Conservation (phyloP, 768 basidiomycete genomes). For the Tulasnella sp. region DNA sequence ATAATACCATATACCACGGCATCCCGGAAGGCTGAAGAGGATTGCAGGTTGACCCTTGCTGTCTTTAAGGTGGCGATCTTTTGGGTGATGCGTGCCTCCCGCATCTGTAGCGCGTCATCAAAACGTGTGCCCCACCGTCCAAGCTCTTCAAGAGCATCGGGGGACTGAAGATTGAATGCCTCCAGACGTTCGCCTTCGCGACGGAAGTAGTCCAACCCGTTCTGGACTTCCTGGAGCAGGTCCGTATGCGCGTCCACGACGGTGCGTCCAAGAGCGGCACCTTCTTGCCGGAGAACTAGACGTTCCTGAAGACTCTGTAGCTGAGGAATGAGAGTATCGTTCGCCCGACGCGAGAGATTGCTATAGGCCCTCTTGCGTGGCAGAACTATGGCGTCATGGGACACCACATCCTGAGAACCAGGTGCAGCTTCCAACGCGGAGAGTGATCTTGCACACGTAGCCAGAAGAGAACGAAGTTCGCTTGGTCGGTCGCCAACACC, state of each 20-base stretch:
- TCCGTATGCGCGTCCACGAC: background rate
- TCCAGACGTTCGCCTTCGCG: background rate
- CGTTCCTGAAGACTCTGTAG: conserved; percentile 7
- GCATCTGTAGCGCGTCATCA: background rate
- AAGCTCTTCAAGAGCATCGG: background rate
- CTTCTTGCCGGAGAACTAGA: background rate
- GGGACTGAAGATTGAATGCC: background rate
- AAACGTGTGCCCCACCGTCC: background rate
- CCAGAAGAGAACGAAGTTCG: conserved; percentile 37
- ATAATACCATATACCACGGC: background rate
- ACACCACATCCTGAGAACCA: conserved; percentile 32
- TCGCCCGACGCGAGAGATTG: conserved; percentile 26
- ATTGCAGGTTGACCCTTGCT: background rate
- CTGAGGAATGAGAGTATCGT: conserved; percentile 1
- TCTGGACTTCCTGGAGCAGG: background rate
- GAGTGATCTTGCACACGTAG: conserved; percentile 43
- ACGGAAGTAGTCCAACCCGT: background rate
- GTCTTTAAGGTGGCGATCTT: background rate
- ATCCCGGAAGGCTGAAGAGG: background rate
- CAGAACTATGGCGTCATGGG: conserved; percentile 38
- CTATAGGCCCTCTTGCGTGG: conserved; percentile 40
- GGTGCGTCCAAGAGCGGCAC: background rate
- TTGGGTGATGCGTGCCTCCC: background rate
- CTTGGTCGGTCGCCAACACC: conserved; percentile 28
- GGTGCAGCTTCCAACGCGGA: conserved; percentile 42